Evolutionary conservation across 306 rosid species (phyloP), one percentile per base, ranked within the genome.

Genomic region (Cucumis hystrix): DNA sequence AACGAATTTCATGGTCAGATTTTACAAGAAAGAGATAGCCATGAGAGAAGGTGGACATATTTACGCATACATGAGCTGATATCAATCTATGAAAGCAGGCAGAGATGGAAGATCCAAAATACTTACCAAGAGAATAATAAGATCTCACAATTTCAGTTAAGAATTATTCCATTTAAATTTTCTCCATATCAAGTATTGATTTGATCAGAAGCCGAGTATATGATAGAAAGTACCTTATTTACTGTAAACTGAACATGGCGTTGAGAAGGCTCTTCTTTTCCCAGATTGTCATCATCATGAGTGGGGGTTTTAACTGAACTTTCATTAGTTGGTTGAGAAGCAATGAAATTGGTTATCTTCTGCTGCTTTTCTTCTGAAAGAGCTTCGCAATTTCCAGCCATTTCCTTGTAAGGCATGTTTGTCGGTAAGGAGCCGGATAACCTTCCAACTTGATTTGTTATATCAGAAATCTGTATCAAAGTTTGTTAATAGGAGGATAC

Each of bases 361-460:
- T 86, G 80, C 82, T 92, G 91, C 85, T 92, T 92, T 79, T 91
- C 97, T 77, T 68, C 79, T 39, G 83, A 83, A 55, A 92, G 92
- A 80, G 91, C 85, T 81, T 90, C 96, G 78, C 97, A 92, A 41
- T 90, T 90, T 72, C 87, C 86, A 79, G 96, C 96, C 91, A 92
- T 92, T 87, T 92, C 94, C 80, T 79, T 86, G 47, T 92, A 92
- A 67, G 94, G 88, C 96, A 86, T 90, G 81, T 90, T 79, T 73
- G 81, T 77, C 17, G 93, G 79, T 60, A 87, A 80, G 59, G 96
- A 87, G 74, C 82, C 58, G 52, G 96, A 92, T n/a, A 59, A n/a
- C 75, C 96, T 89, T 79, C 91, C 94, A 18, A 89, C 92, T 71
- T 89, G 91, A 76, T 83, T 77, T 23, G 87, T 85, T 76, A 93